Percentiles rank a stretch among this genome's conserved stretches.
Evolutionary conservation across 2,329 filamentous ascomycete species (phyloP).

Genomic region (Magnaporthales sp.): DNA sequence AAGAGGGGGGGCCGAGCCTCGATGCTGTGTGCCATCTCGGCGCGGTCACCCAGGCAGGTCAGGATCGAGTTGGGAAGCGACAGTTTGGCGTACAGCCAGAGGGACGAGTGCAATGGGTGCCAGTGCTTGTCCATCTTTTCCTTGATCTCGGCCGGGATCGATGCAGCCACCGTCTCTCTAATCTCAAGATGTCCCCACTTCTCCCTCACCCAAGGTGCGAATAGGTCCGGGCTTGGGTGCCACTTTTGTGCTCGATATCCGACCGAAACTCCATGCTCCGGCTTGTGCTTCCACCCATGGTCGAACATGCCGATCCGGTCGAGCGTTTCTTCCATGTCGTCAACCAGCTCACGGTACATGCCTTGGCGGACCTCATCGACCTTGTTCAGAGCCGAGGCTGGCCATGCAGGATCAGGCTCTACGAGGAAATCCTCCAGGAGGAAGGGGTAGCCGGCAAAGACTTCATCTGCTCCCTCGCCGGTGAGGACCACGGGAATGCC

Average conservation of each 20-base stretch:
- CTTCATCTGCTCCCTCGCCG: slow-evolving; percentile 43
- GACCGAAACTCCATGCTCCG: not conserved
- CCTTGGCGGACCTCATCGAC: slow-evolving; percentile 5
- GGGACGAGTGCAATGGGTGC: slow-evolving; percentile 19
- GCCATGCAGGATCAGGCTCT: slow-evolving; percentile 33
- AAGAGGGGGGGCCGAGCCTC: slow-evolving; percentile 26
- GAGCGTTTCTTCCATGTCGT: not conserved
- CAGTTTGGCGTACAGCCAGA: slow-evolving; percentile 18
- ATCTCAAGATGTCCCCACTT: not conserved
- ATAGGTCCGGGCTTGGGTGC: not conserved
- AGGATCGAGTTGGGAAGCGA: slow-evolving; percentile 19
- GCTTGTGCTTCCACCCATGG: not conserved
- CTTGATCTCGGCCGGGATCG: not conserved
- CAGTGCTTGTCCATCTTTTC: slow-evolving; percentile 16
- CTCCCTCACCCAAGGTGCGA: slow-evolving; percentile 9
- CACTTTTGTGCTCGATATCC: not conserved
- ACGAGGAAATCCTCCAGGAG: slow-evolving; percentile 37
- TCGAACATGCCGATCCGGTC: not conserved
- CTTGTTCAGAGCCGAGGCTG: slow-evolving; percentile 17
- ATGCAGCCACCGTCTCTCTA: not conserved
- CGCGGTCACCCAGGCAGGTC: slow-evolving; percentile 21
- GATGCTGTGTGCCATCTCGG: slow-evolving; percentile 27
- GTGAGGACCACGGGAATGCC: slow-evolving; percentile 47
- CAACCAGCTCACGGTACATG: not conserved
- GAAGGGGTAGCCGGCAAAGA: slow-evolving; percentile 42